phyloP scores from a whole-genome alignment of 2,329 filamentous ascomycete genomes.

The Sporothrix phasma region DNA sequence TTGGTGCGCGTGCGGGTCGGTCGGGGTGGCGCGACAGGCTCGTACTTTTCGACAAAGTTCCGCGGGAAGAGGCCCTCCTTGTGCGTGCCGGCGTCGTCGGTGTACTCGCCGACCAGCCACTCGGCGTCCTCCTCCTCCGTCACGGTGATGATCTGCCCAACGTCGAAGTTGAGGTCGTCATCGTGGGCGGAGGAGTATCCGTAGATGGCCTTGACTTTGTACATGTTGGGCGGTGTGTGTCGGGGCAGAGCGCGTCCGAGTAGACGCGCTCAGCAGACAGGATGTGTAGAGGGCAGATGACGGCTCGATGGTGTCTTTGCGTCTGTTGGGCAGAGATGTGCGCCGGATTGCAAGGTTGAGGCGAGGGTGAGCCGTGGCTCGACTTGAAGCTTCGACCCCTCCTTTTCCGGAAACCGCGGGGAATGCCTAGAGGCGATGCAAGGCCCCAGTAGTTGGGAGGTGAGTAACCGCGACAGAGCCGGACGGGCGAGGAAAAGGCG shows the following conservation, averaged over 20 bases:
- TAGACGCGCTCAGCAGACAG: not conserved
- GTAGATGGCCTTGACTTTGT: slow-evolving; percentile 93
- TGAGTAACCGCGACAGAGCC: slow-evolving; percentile 2
- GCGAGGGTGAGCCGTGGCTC: slow-evolving; percentile 8
- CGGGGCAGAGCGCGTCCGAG: not conserved
- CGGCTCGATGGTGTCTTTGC: not conserved
- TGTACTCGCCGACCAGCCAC: slow-evolving; percentile 87
- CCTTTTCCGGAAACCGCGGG: slow-evolving; percentile 19
- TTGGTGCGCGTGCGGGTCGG: slow-evolving; percentile 65
- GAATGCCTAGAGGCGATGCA: slow-evolving; percentile 11
- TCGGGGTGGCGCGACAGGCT: slow-evolving; percentile 80
- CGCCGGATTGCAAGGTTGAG: not conserved
- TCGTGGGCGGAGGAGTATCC: slow-evolving; percentile 90
- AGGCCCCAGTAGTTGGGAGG: not conserved
- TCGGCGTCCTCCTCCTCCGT: slow-evolving; percentile 87
- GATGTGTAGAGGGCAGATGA: not conserved
- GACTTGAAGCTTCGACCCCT: slow-evolving; percentile 19
- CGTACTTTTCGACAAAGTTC: slow-evolving; percentile 96
- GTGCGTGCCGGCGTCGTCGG: slow-evolving; percentile 62
- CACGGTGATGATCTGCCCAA: slow-evolving; percentile 86
- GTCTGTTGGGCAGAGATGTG: not conserved
- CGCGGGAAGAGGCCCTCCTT: slow-evolving; percentile 84
- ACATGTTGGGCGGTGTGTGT: slow-evolving; percentile 45
- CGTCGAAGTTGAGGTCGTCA: slow-evolving; percentile 80
- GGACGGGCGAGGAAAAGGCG: not conserved